phyloP scores from a whole-genome alignment of 495 filamentous ascomycete species.

The Pyrenula massariospora region DNA sequence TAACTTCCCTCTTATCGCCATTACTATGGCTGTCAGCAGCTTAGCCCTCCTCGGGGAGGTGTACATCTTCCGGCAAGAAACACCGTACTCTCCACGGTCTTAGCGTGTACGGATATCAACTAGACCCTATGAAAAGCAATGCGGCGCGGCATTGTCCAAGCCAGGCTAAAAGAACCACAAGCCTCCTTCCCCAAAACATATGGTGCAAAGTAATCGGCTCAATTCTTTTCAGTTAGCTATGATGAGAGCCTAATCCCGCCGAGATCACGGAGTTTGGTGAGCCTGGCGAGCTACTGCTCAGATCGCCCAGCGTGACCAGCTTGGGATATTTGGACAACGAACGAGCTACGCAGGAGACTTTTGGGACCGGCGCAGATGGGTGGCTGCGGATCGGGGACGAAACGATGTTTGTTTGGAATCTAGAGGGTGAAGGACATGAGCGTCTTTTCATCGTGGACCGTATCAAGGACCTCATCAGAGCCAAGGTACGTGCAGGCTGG shows the following conservation, averaged over 20 bases:
- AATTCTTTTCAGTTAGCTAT: too few relatives aligned
- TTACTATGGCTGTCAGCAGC: slow-evolving; percentile 51
- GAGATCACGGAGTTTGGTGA: slow-evolving; percentile 68
- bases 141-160: too few relatives aligned
- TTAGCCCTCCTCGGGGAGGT: slow-evolving; percentile 46
- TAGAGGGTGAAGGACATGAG: slow-evolving; percentile 44
- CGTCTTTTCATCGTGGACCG: slow-evolving; percentile 79
- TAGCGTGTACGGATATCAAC: too few relatives aligned
- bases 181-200: too few relatives aligned
- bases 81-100: too few relatives aligned
- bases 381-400: slow-evolving; percentile 87
- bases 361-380: slow-evolving; percentile 45
- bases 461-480: slow-evolving; percentile 90
- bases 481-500: slow-evolving; percentile 48
- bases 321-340: slow-evolving; percentile 81
- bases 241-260: too few relatives aligned
- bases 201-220: too few relatives aligned
- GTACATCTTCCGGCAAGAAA: slow-evolving; percentile 39
- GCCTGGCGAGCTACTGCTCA: slow-evolving; percentile 69
- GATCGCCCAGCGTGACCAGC: slow-evolving; percentile 57
- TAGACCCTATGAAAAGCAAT: too few relatives aligned
- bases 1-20: slow-evolving; percentile 56
- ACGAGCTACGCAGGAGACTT: slow-evolving; percentile 71
- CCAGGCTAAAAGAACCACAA: too few relatives aligned
- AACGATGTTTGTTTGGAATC: slow-evolving; percentile 54